A percentile compares a stretch with the other conserved stretches of the same genome.
Evolutionary conservation across 441 rosid species (phyloP).

Genomic region (Brassica hybrid): DNA sequence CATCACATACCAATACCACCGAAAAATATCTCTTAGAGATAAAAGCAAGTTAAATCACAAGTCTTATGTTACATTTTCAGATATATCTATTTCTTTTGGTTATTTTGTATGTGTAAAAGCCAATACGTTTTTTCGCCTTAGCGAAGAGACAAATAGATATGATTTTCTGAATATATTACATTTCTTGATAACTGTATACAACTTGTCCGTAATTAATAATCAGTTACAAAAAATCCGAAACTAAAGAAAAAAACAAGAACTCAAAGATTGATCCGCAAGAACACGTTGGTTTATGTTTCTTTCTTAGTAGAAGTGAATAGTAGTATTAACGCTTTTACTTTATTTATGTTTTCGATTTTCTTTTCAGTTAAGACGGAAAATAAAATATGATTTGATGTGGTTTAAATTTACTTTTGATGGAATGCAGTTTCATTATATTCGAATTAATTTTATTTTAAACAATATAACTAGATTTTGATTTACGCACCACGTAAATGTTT

Average conservation of each 20-base stretch:
- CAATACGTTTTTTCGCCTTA: not conserved
- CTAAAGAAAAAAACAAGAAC: not conserved
- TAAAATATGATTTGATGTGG: no score
- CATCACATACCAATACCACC: not conserved
- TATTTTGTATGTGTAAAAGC: not conserved
- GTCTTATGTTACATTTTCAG: not conserved
- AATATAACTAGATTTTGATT: no score
- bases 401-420: no score
- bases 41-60: conserved; percentile 4
- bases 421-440: no score
- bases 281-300: not conserved
- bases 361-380: no score
- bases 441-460: no score
- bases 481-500: no score
- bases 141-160: not conserved
- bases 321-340: no score
- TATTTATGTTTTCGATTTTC: no score
- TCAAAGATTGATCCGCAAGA: not conserved
- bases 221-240: not conserved
- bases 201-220: not conserved
- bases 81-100: not conserved
- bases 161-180: not conserved
- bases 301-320: not conserved
- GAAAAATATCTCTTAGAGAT: not conserved
- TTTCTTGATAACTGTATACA: not conserved